Evolutionary conservation across 2,329 filamentous ascomycete genomes (phyloP), one percentile per base, ranked within the genome.

Genomic region (Parascedosporium putredinis): DNA sequence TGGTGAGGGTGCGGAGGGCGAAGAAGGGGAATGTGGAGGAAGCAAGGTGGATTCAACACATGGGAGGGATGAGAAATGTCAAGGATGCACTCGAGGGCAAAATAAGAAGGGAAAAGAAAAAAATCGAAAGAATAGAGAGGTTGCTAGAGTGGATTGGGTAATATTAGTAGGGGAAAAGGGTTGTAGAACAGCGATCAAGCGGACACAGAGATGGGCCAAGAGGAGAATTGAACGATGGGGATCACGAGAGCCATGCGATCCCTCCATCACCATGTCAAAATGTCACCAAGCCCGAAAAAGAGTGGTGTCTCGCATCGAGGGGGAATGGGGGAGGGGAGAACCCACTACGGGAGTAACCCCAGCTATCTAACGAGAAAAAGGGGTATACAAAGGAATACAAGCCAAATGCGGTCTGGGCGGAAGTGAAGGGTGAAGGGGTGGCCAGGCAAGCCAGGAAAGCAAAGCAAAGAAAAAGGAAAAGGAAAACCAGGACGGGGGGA

Each of bases 311-410:
- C 27, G 27, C 27, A n/a, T n/a, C n/a, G 27, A 31, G 7, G 27
- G 27, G 7, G 7, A 31, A 12, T 12, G 27, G 27, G 2, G 18
- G 16, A 23, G 18, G 20, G 22, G 20, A 36, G 38, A 42, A 42
- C 23, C 38, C 38, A 42, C 38, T 42, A 42, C 38, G 38, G 23
- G 38, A 42, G 38, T 42, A 42, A 42, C 38, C 38, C 38, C 18
- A 42, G 20, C 20, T 16, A 18, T 36, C 33, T n/a, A n/a, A n/a
- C n/a, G n/a, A n/a, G n/a, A n/a, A n/a, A n/a, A n/a, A n/a, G n/a
- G n/a, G n/a, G n/a, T n/a, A n/a, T n/a, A n/a, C n/a, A n/a, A n/a
- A n/a, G n/a, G n/a, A 18, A 36, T 36, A 8, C 33, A 36, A 36
- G 33, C 14, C n/a, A 18, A 18, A 7, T 6, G 27, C 20, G 33